Conservation (phyloP, 2,329 filamentous ascomycete species). For the Aspergillus candidus region DNA sequence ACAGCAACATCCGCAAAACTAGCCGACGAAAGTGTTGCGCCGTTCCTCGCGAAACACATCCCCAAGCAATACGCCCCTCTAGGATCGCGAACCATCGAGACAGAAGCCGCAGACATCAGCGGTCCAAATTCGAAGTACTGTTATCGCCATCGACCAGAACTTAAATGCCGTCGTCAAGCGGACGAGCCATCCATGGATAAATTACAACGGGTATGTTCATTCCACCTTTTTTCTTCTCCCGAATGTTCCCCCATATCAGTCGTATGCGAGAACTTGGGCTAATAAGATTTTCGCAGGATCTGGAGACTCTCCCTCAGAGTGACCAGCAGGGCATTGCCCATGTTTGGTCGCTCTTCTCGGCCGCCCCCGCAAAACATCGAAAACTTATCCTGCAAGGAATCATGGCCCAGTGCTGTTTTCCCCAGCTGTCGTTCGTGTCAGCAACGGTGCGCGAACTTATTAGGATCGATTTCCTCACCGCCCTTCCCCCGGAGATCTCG, state of each 20-base stretch:
- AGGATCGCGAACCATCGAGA: constrained; percentile 37
- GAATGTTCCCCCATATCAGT: background rate
- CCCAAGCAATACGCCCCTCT: constrained; percentile 80
- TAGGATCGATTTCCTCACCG: constrained; percentile 91
- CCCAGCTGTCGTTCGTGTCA: constrained; percentile 88
- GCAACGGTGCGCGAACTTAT: constrained; percentile 88
- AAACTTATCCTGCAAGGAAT: constrained; percentile 96
- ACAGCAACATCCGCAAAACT: constrained; percentile 51
- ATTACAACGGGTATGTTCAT: constrained; percentile 66
- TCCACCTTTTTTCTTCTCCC: background rate
- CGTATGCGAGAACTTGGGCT: background rate
- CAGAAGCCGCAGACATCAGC: constrained; percentile 39
- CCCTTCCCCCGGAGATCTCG: constrained; percentile 81
- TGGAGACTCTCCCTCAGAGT: constrained; percentile 70
- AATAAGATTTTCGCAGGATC: constrained; percentile 52
- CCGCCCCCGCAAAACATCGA: constrained; percentile 85
- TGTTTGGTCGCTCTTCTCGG: constrained; percentile 96
- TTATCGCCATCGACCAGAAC: constrained; percentile 88
- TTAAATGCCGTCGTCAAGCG: constrained; percentile 85
- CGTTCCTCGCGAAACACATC: constrained; percentile 87
- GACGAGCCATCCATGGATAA: constrained; percentile 96
- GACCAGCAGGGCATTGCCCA: constrained; percentile 96
- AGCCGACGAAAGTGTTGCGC: constrained; percentile 71
- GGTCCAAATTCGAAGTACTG: constrained; percentile 76
- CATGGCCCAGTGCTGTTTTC: constrained; percentile 94